Base-by-base conservation (phyloP, 192 early-diverging fungal genomes). In the Neocallimastix lanati region DNA sequence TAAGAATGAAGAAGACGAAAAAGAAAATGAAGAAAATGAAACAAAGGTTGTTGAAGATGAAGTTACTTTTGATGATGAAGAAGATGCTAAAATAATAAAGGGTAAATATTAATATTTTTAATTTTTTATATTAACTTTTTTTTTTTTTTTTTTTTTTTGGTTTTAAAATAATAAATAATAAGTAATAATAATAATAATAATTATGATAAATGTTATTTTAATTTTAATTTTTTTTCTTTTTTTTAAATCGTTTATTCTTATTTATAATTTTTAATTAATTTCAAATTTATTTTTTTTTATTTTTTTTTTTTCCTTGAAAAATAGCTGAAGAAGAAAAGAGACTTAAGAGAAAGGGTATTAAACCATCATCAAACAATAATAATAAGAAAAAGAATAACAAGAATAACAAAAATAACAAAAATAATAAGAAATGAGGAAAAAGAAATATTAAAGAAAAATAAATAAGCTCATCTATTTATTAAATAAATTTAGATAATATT, bases 61-160 rank as follows among this genome's bases (percentile, higher is more conserved):
- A 37, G 11, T 83, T 28, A 76, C 33, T 15, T 92, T 93, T 78
- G 86, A 93, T 79, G 91, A 92, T 33, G 86, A 88, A 27, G 92
- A 90, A 77, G 92, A 92, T 81, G 80, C 77, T 29, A 81, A 85
- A 77, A 80, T 87, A 81, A 91, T 92, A 38, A n/a, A 86, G 86
- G 84, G 88, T 85, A 85, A 84, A 28, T 27, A 21, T 50, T 50
- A 50, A 21, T 2, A 21, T 50, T 50, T 14, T 21, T 21, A 50
- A 50, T 4, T 4, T 14, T 35, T 35, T 35, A 35, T 35, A 35
- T 35, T 35, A 35, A 7, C n/a, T n/a, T n/a, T n/a, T n/a, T n/a
- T n/a, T n/a, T n/a, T n/a, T n/a, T n/a, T n/a, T n/a, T n/a, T n/a
- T n/a, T n/a, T n/a, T n/a, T n/a, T n/a, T n/a, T n/a, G n/a, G n/a